These are phyloP conservation scores for Rhododendron ferrugineum DNA, from an alignment of 148 eudicot genomes.

Conservation along the genomic window DNA sequence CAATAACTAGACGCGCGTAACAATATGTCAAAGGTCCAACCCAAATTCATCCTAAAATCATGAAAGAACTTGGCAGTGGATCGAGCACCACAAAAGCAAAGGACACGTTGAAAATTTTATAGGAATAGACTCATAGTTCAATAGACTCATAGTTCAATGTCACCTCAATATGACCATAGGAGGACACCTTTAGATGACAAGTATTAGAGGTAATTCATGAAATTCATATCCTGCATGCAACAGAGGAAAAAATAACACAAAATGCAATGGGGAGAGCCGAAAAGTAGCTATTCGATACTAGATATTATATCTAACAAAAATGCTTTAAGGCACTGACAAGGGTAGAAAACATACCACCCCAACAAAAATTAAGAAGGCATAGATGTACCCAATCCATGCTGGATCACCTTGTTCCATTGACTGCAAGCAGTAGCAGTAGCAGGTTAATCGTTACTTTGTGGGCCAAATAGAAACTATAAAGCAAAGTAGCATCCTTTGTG, in stretches of 20 bases:
- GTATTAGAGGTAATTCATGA: background rate
- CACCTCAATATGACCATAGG: background rate
- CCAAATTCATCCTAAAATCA: background rate
- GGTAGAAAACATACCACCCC: slow-evolving; percentile 79
- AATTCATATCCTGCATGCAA: background rate
- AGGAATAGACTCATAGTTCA: background rate
- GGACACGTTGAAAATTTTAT: background rate
- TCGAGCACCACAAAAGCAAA: background rate
- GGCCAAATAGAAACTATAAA: slow-evolving; percentile 1
- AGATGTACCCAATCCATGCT: slow-evolving; percentile 89
- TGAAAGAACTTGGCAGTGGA: background rate
- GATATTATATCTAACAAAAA: background rate
- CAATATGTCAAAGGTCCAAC: background rate
- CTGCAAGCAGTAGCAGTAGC: slow-evolving; percentile 33
- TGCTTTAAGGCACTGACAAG: background rate
- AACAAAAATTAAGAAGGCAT: slow-evolving; percentile 77
- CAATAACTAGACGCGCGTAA: background rate
- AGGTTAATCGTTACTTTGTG: background rate
- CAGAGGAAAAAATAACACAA: background rate
- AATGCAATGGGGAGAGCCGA: background rate
- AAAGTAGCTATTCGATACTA: background rate
- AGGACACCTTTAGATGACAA: background rate
- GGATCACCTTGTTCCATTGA: slow-evolving; percentile 97
- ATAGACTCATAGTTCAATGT: background rate
- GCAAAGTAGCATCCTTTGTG: background rate